Base-by-base conservation (phyloP, 352 stramenopile species). In the Globisporangium apiculatum region DNA sequence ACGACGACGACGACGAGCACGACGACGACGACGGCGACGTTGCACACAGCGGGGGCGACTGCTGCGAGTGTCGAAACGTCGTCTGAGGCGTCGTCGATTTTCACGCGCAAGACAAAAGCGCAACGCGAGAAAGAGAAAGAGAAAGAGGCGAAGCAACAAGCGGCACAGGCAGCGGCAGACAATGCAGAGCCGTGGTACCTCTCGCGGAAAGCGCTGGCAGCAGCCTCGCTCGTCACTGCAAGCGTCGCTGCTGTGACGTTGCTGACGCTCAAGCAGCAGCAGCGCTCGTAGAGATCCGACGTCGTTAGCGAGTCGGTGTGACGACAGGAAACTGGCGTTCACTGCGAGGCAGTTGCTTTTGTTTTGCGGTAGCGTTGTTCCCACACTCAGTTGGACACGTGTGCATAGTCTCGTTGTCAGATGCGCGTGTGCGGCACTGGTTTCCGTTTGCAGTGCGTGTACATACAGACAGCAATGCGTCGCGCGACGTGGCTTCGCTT, bases 161-260 rank as follows among this genome's bases (percentile, higher is more conserved):
- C 46, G 14, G 51, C 14, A 12, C 53, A 36, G 7, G 42, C 51
- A 10, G 49, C 60, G n/a, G 43, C 48, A 11, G 37, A 41, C 1
- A 51, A 48, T 5, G 51, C 65, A 5, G 72, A 75, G 37, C 67
- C 83, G 35, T 92, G 83, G 83, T 88, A 86, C 53, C 57, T 80
- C 55, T 88, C 76, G 35, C 65, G 72, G n/a, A 66, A 69, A 58
- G 73, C 69, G 12, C 51, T 93, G 50, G 79, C 79, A 9, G 79
- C 77, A 9, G 83, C 74, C 12, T 90, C 80, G 45, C 65, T 90
- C 36, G 68, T 93, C 57, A 88, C 80, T 51, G 83, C 81, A 10
- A 77, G 80, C 41, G 69, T 89, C 37, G 83, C 83, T 8, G 77
- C 79, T 14, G 60, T 87, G 9, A 78, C 79, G 8, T 41, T 93